Base-by-base conservation (phyloP, 1,284 basidiomycete genomes). In the Takashimella tepidaria region DNA sequence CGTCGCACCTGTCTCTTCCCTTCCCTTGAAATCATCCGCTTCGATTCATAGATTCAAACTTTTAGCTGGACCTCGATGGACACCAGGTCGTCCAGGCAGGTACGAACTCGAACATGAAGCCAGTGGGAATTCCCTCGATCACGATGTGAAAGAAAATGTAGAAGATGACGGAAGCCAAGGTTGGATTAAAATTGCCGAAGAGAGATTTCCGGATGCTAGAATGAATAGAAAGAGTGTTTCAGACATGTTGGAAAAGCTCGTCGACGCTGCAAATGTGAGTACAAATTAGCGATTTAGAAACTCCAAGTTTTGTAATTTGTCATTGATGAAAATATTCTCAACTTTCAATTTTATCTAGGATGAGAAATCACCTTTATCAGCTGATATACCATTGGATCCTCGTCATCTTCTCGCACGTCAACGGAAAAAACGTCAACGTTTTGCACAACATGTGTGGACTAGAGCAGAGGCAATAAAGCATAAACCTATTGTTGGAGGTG, bases 201-300 rank as follows among this genome's bases (percentile, higher is more conserved):
- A 92, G 64, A 82, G 87, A 68, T 90, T 89, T 71, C 83, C 84
- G 3, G 79, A 83, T 61, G 80, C 84, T 1, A 79, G 83, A 22
- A 85, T 88, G 86, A 93, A 93, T 73, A 74, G 91, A 61, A 91
- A 91, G 71, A 89, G 87, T 84, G 85, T 84, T 21, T 87, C 86
- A 63, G 89, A 92, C 65, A 80, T 83, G 10, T 72, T 93, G 49
- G 86, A 90, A 66, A 76, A 80, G 57, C 75, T 93, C 41, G 73
- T 92, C 57, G 75, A 73, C 12, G 84, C 85, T 63, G 87, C 89
- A 12, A 92, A 92, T 72, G 91, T 92, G 57, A 59, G 76, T 62
- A 5, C 1, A 21, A 21, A 20, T 12, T 22, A 16, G 37, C n/a
- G n/a, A n/a, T n/a, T n/a, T n/a, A n/a, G n/a, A n/a, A n/a, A n/a